These are phyloP conservation scores for Colletotrichum acutatum DNA, from an alignment of 2,329 filamentous ascomycete species.

Conservation along the genomic window DNA sequence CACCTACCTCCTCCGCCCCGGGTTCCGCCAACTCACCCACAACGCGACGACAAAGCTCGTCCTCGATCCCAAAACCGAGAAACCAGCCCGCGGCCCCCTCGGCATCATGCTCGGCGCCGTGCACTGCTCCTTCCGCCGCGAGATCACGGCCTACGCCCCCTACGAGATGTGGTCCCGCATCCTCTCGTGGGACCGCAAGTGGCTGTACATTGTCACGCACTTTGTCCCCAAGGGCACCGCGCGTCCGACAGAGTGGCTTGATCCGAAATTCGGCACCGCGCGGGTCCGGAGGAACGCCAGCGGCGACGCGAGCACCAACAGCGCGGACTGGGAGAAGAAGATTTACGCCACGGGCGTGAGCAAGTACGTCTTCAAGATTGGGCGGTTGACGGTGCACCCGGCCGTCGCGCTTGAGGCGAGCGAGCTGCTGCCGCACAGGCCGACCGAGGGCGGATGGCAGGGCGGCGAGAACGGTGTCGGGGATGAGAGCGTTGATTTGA, in stretches of 20 bases:
- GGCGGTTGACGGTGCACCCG: conserved; percentile 85
- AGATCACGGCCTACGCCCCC: conserved; percentile 74
- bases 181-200: conserved; percentile 83
- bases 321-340: conserved; percentile 65
- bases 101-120: conserved; percentile 78
- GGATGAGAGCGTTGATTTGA: conserved; percentile 50
- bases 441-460: conserved; percentile 67
- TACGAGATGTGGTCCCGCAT: conserved; percentile 82
- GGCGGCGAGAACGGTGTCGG: conserved; percentile 56
- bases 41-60: conserved; percentile 64
- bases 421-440: conserved; percentile 78
- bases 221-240: conserved; percentile 74
- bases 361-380: conserved; percentile 88
- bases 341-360: conserved; percentile 78
- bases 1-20: conserved; percentile 72
- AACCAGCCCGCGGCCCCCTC: conserved; percentile 63
- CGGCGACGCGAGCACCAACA: conserved; percentile 48
- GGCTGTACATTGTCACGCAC: conserved; percentile 81
- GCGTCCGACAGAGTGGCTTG: conserved; percentile 64
- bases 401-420: conserved; percentile 78
- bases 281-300: conserved; percentile 27
- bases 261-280: conserved; percentile 55
- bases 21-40: conserved; percentile 61
- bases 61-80: conserved; percentile 57
- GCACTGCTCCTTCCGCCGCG: conserved; percentile 77